A percentile compares a stretch with the other conserved stretches of the same genome.
These are phyloP conservation scores for Fusarium fujikuroi DNA, from an alignment of 2,329 filamentous ascomycete genomes.

Conservation along the genomic window DNA sequence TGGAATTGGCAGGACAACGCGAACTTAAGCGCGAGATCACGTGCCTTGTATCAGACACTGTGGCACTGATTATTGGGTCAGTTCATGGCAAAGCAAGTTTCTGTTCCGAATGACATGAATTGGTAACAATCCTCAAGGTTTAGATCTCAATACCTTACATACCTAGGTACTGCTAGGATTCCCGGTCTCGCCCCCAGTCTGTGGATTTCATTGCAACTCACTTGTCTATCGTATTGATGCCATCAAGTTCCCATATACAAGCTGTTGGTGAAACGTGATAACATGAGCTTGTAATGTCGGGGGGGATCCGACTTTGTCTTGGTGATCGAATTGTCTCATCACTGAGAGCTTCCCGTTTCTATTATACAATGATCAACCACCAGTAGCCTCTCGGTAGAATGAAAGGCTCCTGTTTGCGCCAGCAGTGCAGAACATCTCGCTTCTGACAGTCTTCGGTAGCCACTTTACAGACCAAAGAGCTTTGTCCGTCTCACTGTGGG, in stretches of 20 bases:
- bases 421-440: conserved; percentile 80
- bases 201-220: not conserved
- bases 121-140: not conserved
- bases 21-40: conserved; percentile 61
- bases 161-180: not conserved
- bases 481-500: conserved; percentile 90
- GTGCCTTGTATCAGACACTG: conserved; percentile 49
- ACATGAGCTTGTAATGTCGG: not conserved
- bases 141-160: not conserved
- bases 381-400: conserved; percentile 84
- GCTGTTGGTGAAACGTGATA: not conserved
- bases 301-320: not conserved
- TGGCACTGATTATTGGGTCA: not conserved
- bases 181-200: not conserved
- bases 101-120: not conserved
- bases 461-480: conserved; percentile 86
- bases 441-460: conserved; percentile 77
- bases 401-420: conserved; percentile 80
- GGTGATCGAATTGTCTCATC: not conserved
- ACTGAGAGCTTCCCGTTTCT: not conserved
- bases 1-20: conserved; percentile 65
- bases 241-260: not conserved
- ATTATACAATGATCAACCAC: conserved; percentile 25
- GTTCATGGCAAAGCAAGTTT: not conserved
- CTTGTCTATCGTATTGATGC: not conserved